Evolutionary conservation across 2,329 filamentous ascomycete genomes (phyloP).

Genomic region (Exserohilum rostratum): DNA sequence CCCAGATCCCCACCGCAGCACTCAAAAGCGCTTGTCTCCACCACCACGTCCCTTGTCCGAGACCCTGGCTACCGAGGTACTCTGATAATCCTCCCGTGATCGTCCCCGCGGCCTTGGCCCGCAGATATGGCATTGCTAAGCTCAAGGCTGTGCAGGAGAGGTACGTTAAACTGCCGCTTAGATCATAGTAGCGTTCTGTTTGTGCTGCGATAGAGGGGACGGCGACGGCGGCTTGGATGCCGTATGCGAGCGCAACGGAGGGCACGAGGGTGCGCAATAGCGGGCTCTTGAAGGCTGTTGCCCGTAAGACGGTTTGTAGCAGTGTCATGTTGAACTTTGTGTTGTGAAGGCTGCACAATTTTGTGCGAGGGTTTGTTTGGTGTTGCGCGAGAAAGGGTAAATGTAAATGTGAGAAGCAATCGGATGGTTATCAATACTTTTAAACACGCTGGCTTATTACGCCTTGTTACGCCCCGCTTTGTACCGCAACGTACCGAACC

Average conservation of each 20-base stretch:
- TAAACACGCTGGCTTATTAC: neutral
- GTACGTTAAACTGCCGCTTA: slow-evolving; percentile 70
- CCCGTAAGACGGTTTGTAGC: slow-evolving; percentile 60
- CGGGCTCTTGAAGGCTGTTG: slow-evolving; percentile 66
- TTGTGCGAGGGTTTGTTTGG: neutral
- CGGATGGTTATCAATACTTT: neutral
- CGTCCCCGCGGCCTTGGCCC: slow-evolving; percentile 58
- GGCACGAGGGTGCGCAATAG: slow-evolving; percentile 68
- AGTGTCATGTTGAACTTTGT: slow-evolving; percentile 35
- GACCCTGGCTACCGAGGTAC: slow-evolving; percentile 34
- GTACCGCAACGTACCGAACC: neutral
- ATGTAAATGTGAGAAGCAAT: neutral
- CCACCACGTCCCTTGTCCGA: slow-evolving; percentile 52
- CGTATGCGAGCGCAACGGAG: slow-evolving; percentile 66
- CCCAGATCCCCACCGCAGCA: slow-evolving; percentile 66
- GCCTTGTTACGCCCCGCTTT: no score
- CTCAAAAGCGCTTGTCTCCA: slow-evolving; percentile 66
- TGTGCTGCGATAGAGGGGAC: slow-evolving; percentile 65
- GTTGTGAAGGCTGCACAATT: neutral
- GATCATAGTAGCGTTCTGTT: slow-evolving; percentile 71
- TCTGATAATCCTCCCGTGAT: slow-evolving; percentile 45
- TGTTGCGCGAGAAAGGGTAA: neutral
- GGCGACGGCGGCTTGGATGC: slow-evolving; percentile 66
- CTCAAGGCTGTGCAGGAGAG: slow-evolving; percentile 68
- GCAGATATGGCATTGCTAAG: slow-evolving; percentile 65